Conservation (phyloP, 352 stramenopile genomes). For the Phytophthora fragariaefolia region DNA sequence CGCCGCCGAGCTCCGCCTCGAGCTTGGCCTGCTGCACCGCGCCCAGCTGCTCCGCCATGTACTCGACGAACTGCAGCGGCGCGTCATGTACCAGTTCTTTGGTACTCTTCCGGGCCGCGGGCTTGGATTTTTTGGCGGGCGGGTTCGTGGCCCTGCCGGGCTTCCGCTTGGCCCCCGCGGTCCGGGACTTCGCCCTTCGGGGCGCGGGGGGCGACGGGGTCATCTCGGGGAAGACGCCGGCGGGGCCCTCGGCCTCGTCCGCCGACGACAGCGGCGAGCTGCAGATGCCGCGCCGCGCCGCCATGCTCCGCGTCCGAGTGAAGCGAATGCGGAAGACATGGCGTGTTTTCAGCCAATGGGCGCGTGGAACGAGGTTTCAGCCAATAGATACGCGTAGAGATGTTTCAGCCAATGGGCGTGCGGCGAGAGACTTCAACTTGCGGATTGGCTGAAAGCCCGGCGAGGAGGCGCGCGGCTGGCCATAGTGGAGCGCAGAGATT, state of each 20-base stretch:
- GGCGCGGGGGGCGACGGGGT: constrained; percentile 17
- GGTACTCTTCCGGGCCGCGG: constrained; percentile 30
- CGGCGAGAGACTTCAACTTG: constrained; percentile 17
- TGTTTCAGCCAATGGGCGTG: constrained; percentile 30
- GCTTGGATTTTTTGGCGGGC: constrained; percentile 31
- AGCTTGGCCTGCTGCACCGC: constrained; percentile 52
- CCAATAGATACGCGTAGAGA: no score
- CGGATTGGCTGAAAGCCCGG: constrained; percentile 24
- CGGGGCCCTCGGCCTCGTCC: constrained; percentile 39
- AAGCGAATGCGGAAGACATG: no score
- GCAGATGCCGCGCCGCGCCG: constrained; percentile 40
- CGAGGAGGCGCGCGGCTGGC: not conserved
- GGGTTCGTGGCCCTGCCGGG: constrained; percentile 11
- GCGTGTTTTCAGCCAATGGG: no score
- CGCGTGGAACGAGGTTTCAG: no score
- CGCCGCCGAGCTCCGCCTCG: constrained; percentile 55
- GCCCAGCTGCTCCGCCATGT: constrained; percentile 61
- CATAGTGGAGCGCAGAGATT: constrained; percentile 13
- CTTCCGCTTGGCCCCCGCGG: constrained; percentile 18
- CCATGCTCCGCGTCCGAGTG: no score
- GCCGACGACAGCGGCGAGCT: constrained; percentile 59
- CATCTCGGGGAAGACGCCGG: constrained; percentile 17
- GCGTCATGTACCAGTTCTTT: constrained; percentile 56
- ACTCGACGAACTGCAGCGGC: constrained; percentile 57
- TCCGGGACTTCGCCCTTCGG: constrained; percentile 19